These are phyloP conservation scores for Ascochyta rabiei DNA, from an alignment of 2,329 filamentous ascomycete species.

Conservation along the genomic window DNA sequence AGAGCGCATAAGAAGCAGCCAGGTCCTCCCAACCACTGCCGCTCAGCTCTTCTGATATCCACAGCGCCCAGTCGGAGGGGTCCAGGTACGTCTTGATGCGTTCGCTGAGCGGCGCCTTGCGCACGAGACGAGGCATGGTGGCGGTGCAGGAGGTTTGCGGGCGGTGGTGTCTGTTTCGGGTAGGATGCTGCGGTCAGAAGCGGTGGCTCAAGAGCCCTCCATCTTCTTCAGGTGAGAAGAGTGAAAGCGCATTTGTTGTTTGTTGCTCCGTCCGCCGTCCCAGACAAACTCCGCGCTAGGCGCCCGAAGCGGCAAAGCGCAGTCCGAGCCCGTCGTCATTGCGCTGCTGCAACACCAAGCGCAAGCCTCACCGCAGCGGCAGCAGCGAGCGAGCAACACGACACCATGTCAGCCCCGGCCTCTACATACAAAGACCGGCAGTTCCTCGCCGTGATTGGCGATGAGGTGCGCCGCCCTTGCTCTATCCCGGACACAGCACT, in stretches of 20 bases:
- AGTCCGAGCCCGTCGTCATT: conserved; percentile 15
- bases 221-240: conserved; percentile 12
- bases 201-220: conserved; percentile 11
- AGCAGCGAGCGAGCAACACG: conserved; percentile 11
- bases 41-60: conserved; percentile 91
- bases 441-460: conserved; percentile 96
- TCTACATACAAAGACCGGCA: conserved; percentile 79
- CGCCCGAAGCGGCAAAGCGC: not conserved
- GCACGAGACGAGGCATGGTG: conserved; percentile 78
- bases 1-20: conserved; percentile 72
- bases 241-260: conserved; percentile 1
- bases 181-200: not conserved
- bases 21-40: conserved; percentile 87
- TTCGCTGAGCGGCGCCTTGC: conserved; percentile 77
- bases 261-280: not conserved
- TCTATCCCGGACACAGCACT: conserved; percentile 8
- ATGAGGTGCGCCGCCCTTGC: conserved; percentile 71
- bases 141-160: not conserved
- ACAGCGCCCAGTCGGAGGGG: conserved; percentile 86
- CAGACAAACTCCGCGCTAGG: conserved; percentile 9
- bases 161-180: not conserved
- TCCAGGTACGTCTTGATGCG: conserved; percentile 82
- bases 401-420: conserved; percentile 63
- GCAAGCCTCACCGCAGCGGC: conserved; percentile 28
- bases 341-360: conserved; percentile 21